Percentiles rank a stretch among this genome's conserved stretches.
Conservation (phyloP, 192 early-diverging fungal genomes). For the Geranomyces variabilis region DNA sequence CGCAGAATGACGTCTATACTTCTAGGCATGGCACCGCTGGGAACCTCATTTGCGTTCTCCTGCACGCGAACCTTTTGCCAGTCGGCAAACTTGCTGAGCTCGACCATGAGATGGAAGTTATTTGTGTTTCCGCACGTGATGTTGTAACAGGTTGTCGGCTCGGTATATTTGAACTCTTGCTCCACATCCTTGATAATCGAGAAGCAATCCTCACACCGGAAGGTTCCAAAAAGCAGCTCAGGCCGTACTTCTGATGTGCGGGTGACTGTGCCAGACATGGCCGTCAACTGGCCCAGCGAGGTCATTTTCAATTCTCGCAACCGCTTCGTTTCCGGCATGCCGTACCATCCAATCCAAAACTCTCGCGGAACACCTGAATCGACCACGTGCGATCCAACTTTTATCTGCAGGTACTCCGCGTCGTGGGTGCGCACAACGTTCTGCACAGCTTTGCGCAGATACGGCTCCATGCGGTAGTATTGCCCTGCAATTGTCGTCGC, state of each 20-base stretch:
- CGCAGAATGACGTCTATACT: conserved; percentile 94
- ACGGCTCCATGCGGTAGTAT: conserved; percentile 71
- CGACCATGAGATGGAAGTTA: conserved; percentile 78
- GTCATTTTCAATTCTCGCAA: conserved; percentile 86
- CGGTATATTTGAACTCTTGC: conserved; percentile 97
- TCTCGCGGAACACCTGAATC: conserved; percentile 62
- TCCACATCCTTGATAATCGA: conserved; percentile 79
- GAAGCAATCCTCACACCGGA: conserved; percentile 85
- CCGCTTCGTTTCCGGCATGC: conserved; percentile 39
- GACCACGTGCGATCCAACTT: conserved; percentile 31
- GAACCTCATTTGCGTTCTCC: conserved; percentile 94
- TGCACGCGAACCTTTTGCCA: conserved; percentile 98
- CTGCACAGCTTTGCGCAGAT: conserved; percentile 82
- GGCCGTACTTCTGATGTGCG: conserved; percentile 96
- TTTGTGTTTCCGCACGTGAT: conserved; percentile 79
- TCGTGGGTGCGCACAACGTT: conserved; percentile 73
- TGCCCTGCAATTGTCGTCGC: conserved; percentile 51
- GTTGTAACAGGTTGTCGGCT: conserved; percentile 85
- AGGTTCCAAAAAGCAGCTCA: conserved; percentile 89
- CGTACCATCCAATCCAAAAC: conserved; percentile 70
- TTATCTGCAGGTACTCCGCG: conserved; percentile 59
- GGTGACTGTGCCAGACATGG: conserved; percentile 91
- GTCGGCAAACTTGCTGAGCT: conserved; percentile 88
- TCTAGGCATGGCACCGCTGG: conserved; percentile 95
- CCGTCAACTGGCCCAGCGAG: conserved; percentile 78